Conservation (phyloP, 2,329 filamentous ascomycete species). For the Aureobasidium sp. region DNA sequence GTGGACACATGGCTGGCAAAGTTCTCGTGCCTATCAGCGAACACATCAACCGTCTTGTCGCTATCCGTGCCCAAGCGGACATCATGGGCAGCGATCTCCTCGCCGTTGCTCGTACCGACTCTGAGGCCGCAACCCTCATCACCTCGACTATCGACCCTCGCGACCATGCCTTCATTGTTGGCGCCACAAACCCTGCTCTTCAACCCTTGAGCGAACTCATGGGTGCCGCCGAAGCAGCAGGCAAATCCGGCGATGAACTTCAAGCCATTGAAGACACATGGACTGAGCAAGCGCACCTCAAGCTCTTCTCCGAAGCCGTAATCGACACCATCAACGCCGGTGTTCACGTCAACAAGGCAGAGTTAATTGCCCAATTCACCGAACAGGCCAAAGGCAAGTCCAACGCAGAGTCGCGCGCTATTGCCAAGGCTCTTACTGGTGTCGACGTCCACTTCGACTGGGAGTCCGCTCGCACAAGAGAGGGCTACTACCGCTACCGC, state of each 20-base stretch:
- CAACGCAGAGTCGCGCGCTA: constrained; percentile 71
- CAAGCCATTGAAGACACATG: constrained; percentile 91
- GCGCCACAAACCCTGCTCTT: constrained; percentile 76
- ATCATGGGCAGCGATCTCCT: constrained; percentile 95
- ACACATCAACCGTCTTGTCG: constrained; percentile 95
- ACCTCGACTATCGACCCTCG: constrained; percentile 92
- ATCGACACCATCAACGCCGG: constrained; percentile 69
- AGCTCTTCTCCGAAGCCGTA: constrained; percentile 87
- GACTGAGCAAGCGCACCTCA: constrained; percentile 69
- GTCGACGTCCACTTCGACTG: constrained; percentile 87
- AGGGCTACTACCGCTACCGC: constrained; percentile 90
- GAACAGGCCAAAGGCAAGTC: constrained; percentile 70
- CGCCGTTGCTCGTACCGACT: constrained; percentile 89
- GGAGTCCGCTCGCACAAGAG: constrained; percentile 85
- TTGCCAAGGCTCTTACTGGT: constrained; percentile 71
- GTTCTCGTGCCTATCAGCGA: constrained; percentile 94
- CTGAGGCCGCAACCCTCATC: constrained; percentile 94
- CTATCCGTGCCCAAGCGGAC: constrained; percentile 94
- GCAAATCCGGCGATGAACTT: constrained; percentile 72
- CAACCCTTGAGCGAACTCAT: constrained; percentile 87
- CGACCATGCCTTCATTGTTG: constrained; percentile 90
- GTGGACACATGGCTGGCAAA: constrained; percentile 98
- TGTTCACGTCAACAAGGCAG: constrained; percentile 60
- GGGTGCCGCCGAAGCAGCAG: constrained; percentile 72
- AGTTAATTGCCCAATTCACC: constrained; percentile 60